Conservation (phyloP, 306 rosid species). For the Fragaria iinumae region DNA sequence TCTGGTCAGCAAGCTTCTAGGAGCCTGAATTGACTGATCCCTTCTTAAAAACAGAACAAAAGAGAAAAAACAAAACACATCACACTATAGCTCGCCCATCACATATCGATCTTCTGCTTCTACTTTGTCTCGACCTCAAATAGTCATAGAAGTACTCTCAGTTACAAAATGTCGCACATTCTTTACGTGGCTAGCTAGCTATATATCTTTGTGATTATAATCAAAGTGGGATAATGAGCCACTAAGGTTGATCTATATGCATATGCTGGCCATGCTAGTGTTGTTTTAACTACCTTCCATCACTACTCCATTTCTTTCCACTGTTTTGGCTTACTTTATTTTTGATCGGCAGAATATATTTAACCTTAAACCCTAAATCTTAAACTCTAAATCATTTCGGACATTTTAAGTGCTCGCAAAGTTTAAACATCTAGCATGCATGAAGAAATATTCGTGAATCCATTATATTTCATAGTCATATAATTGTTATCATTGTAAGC, state of each 20-base stretch:
- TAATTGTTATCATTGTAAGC: not conserved
- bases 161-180: not conserved
- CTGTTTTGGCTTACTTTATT: not conserved
- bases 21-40: slow-evolving; percentile 13
- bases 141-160: not conserved
- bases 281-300: slow-evolving; percentile 1
- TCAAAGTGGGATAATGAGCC: not conserved
- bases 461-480: not conserved
- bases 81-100: not conserved
- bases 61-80: not conserved
- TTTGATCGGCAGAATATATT: not conserved
- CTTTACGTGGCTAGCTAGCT: not conserved
- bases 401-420: not conserved
- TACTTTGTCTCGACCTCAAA: not conserved
- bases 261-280: not conserved
- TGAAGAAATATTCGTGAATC: not conserved
- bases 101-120: not conserved
- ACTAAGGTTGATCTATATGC: not conserved
- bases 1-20: slow-evolving; percentile 10
- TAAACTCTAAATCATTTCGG: not conserved
- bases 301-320: not conserved
- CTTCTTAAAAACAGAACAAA: not conserved
- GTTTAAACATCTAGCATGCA: not conserved
- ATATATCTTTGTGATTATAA: not conserved
- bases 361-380: not conserved